Percentiles rank a stretch among this genome's conserved stretches.
Conservation (phyloP, 306 rosid species). For the Castanospermum australe region DNA sequence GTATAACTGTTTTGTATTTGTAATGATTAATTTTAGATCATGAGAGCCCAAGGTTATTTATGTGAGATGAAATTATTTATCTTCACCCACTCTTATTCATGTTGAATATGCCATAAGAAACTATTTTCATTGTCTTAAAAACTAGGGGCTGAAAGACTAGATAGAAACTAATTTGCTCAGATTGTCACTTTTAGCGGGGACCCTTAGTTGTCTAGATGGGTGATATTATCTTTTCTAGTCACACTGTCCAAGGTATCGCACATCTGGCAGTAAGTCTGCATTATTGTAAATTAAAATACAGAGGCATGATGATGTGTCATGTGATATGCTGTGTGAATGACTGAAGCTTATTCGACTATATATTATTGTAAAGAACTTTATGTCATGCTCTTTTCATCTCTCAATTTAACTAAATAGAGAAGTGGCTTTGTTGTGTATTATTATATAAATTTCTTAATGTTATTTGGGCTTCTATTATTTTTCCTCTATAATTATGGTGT, state of each 20-base stretch:
- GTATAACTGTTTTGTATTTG: background rate
- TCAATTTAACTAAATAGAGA: background rate
- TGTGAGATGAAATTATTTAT: background rate
- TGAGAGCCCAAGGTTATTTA: background rate
- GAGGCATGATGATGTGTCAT: background rate
- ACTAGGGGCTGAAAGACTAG: background rate
- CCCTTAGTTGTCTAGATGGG: background rate
- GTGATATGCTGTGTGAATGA: slow-evolving; percentile 1
- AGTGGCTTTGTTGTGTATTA: background rate
- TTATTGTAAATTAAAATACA: background rate
- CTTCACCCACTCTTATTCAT: background rate
- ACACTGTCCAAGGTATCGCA: background rate
- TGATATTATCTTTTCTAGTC: background rate
- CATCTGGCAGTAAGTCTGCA: background rate
- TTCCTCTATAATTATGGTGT: slow-evolving; percentile 4
- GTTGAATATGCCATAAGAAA: background rate
- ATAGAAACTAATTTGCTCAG: background rate
- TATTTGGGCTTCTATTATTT: background rate
- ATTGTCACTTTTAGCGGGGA: background rate
- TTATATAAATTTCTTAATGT: slow-evolving; percentile 4
- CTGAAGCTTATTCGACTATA: background rate
- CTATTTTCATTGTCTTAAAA: too few species aligned
- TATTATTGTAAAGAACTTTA: slow-evolving; percentile 2
- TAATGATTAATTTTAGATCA: background rate
- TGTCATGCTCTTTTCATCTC: background rate